Percentiles rank a stretch among this genome's conserved stretches.
Conservation (phyloP, 1,139 yeast species). For the Lodderomyces elongisporus region DNA sequence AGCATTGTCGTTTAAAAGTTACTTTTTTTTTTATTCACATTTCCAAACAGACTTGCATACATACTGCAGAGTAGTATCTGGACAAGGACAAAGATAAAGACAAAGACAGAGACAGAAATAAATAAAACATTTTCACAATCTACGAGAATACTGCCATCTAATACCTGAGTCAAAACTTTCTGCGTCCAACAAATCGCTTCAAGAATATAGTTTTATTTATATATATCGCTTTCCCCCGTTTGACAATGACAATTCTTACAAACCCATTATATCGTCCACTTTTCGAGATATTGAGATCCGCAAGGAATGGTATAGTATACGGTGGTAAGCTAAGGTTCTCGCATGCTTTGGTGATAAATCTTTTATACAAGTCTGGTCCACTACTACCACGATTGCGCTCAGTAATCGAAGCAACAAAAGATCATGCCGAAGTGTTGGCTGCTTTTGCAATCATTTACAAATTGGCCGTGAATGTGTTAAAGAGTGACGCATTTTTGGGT, state of each 20-base stretch:
- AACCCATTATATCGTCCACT: constrained; percentile 35
- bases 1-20: no score
- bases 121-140: no score
- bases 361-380: constrained; percentile 49
- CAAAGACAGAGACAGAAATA: no score
- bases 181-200: no score
- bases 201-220: no score
- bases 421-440: constrained; percentile 67
- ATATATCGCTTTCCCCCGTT: no score
- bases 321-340: constrained; percentile 73
- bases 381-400: constrained; percentile 43
- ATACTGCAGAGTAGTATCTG: no score
- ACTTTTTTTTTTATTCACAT: no score
- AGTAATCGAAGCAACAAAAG: constrained; percentile 53
- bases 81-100: no score
- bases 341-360: constrained; percentile 65
- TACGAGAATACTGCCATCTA: no score
- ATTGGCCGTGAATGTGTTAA: constrained; percentile 25
- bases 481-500: constrained; percentile 34
- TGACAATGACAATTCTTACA: constrained; percentile 19
- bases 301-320: constrained; percentile 56
- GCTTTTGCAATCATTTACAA: constrained; percentile 63
- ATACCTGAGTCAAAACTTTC: no score
- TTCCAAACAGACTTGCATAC: no score
- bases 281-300: constrained; percentile 35